These are phyloP conservation scores for Saccharum officinarum DNA, from an alignment of 176 grass and related monocot species.

Conservation along the genomic window DNA sequence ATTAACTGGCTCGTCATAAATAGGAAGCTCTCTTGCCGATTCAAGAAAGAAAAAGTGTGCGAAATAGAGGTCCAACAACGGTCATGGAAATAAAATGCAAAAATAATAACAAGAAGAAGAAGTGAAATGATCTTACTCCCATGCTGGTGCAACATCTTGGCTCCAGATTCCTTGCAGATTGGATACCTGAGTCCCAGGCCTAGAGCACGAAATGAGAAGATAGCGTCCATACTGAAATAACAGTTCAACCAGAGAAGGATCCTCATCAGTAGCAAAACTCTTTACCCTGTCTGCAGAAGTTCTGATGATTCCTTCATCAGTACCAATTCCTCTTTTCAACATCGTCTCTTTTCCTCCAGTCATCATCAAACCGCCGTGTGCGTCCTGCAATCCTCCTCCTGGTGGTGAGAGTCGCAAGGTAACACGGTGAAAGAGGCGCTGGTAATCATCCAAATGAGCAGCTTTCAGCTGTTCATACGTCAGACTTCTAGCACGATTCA, in stretches of 20 bases:
- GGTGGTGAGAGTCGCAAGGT: constrained; percentile 48
- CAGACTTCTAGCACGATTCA: constrained; percentile 48
- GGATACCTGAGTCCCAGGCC: constrained; percentile 65
- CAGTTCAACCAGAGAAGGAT: constrained; percentile 79
- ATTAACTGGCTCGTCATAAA: constrained; percentile 19
- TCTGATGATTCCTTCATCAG: constrained; percentile 6
- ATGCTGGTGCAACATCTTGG: constrained; percentile 49
- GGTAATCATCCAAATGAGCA: constrained; percentile 80
- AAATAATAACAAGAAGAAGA: neutral
- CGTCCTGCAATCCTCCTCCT: neutral
- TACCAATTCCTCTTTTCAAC: constrained; percentile 6
- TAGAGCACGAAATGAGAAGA: constrained; percentile 82
- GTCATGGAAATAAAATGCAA: neutral
- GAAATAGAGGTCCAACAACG: no score
- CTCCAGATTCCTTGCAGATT: constrained; percentile 90
- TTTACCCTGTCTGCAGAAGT: constrained; percentile 67
- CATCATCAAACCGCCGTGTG: no score
- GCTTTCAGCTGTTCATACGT: constrained; percentile 56
- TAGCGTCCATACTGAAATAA: constrained; percentile 82
- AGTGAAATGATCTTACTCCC: constrained; percentile 50
- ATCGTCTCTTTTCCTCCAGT: neutral
- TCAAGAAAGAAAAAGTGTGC: neutral
- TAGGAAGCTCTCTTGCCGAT: neutral
- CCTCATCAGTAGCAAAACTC: constrained; percentile 64
- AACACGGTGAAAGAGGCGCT: constrained; percentile 70